phyloP scores from a whole-genome alignment of 2,329 filamentous ascomycete species.

The Ophiobolus disseminans region DNA sequence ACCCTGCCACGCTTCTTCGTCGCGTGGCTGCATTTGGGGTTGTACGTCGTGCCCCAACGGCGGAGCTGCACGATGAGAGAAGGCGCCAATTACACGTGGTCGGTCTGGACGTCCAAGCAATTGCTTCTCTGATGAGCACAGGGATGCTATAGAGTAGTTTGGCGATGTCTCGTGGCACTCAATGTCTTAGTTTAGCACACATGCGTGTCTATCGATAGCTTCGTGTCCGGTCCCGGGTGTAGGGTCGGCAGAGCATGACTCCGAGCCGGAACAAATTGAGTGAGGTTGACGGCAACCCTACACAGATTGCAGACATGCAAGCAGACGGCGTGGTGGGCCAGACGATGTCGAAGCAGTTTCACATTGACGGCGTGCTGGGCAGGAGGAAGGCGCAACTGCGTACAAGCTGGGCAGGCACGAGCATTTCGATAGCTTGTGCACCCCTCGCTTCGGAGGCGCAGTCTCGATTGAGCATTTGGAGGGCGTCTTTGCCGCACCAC shows the following conservation, averaged over 20 bases:
- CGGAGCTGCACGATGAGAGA: conserved; percentile 4
- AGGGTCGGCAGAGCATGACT: not conserved
- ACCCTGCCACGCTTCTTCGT: conserved; percentile 12
- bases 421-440: no score
- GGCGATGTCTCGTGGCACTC: not conserved
- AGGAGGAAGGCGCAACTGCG: no score
- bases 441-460: no score
- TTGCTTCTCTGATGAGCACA: not conserved
- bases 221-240: not conserved
- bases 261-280: not conserved
- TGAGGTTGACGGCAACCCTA: not conserved
- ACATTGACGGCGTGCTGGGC: not conserved
- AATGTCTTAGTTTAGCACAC: not conserved
- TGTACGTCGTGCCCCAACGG: not conserved
- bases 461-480: no score
- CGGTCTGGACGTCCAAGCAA: not conserved
- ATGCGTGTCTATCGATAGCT: conserved; percentile 1
- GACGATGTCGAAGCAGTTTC: not conserved
- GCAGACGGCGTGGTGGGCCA: not conserved
- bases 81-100: not conserved
- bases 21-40: conserved; percentile 10
- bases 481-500: no score
- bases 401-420: no score
- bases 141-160: not conserved
- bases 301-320: not conserved